phyloP scores from a whole-genome alignment of 306 rosid species.

The Cyamopsis tetragonoloba region DNA sequence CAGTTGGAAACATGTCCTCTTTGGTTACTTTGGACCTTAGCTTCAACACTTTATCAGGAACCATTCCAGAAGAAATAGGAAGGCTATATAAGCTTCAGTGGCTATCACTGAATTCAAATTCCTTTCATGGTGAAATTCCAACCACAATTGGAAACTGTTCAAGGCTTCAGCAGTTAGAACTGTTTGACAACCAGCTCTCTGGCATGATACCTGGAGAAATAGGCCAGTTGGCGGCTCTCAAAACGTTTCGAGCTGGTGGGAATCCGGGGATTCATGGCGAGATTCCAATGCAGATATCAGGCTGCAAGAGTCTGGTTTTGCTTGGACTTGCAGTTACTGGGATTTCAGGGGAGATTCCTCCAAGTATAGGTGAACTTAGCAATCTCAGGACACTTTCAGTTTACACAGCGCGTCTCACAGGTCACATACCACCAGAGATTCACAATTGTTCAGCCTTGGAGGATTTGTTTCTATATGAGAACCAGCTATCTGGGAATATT shows the following conservation, averaged over 20 bases:
- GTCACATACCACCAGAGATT: constrained; percentile 75
- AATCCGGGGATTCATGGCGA: constrained; percentile 68
- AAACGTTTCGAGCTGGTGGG: constrained; percentile 76
- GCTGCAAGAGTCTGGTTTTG: constrained; percentile 58
- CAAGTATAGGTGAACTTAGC: constrained; percentile 62
- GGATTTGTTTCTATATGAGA: constrained; percentile 76
- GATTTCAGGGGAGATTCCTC: constrained; percentile 73
- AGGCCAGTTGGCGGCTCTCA: constrained; percentile 52
- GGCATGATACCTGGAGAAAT: constrained; percentile 76
- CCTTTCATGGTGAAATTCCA: constrained; percentile 64
- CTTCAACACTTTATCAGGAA: constrained; percentile 75
- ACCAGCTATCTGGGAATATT: constrained; percentile 73
- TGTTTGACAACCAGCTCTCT: constrained; percentile 74
- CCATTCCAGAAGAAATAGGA: constrained; percentile 65
- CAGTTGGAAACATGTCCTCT: constrained; percentile 69
- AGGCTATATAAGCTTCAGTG: constrained; percentile 45
- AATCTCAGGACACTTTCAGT: constrained; percentile 73
- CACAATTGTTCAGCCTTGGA: constrained; percentile 72
- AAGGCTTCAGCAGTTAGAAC: constrained; percentile 55
- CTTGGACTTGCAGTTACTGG: constrained; percentile 88
- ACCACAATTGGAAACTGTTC: constrained; percentile 74
- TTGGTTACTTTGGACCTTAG: constrained; percentile 73
- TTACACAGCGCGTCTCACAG: constrained; percentile 79
- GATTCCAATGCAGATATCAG: constrained; percentile 80
- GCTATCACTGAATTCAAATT: constrained; percentile 64